Conservation (phyloP, 495 filamentous ascomycete species). For the Hyaloscypha variabilis region DNA sequence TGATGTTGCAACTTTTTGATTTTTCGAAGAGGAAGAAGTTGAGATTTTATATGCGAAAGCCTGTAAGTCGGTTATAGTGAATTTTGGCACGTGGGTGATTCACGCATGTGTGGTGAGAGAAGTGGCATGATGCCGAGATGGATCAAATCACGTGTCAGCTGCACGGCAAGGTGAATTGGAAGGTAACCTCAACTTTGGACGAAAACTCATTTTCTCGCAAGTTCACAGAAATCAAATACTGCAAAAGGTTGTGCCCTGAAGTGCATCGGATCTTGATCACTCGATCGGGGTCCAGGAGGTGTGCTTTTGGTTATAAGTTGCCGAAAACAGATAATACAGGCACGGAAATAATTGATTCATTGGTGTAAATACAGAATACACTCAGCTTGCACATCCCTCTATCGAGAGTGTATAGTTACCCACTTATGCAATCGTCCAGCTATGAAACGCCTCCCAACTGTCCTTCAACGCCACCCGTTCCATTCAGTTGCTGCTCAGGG, state of each 20-base stretch:
- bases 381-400: neutral
- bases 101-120: neutral
- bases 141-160: neutral
- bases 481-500: conserved; percentile 26
- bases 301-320: neutral
- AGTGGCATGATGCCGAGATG: neutral
- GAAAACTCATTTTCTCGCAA: neutral
- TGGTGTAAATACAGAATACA: neutral
- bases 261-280: neutral
- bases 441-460: conserved; percentile 13
- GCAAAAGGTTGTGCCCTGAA: neutral
- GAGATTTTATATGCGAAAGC: too few relatives aligned
- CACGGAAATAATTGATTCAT: neutral
- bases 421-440: neutral
- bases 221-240: neutral
- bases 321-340: neutral
- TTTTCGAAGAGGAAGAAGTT: neutral
- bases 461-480: conserved; percentile 24
- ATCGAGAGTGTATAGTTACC: neutral
- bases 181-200: neutral
- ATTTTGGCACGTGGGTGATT: neutral
- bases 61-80: neutral
- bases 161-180: neutral
- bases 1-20: neutral
- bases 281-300: neutral